Conservation (phyloP, 2,329 filamentous ascomycete species). For the Cadophora malorum region DNA sequence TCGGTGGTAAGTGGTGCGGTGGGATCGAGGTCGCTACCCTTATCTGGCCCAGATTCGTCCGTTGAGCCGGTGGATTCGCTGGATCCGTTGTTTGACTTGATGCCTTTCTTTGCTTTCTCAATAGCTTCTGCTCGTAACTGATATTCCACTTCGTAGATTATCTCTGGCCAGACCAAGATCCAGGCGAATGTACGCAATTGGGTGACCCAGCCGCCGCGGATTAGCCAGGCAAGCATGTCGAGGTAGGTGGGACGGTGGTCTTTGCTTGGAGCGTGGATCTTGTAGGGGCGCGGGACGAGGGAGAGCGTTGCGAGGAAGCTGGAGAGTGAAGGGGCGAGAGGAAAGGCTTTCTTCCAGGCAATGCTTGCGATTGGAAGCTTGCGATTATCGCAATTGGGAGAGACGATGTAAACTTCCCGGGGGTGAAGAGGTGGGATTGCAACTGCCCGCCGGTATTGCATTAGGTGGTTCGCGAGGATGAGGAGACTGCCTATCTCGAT, state of each 20-base stretch:
- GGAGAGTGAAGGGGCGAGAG: constrained; percentile 80
- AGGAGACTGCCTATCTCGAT: constrained; percentile 83
- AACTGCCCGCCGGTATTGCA: constrained; percentile 93
- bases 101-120: constrained; percentile 45
- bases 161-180: constrained; percentile 81
- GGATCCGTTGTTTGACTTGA: constrained; percentile 31
- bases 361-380: constrained; percentile 72
- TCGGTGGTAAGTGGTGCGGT: constrained; percentile 54
- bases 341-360: constrained; percentile 80
- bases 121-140: constrained; percentile 66
- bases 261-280: constrained; percentile 82
- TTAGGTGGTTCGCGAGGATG: constrained; percentile 88
- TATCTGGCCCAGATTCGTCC: constrained; percentile 37
- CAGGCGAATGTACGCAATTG: constrained; percentile 92
- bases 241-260: constrained; percentile 88
- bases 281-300: constrained; percentile 81
- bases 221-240: constrained; percentile 89
- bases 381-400: constrained; percentile 82
- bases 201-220: constrained; percentile 91
- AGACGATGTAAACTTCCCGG: constrained; percentile 89
- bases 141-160: constrained; percentile 80
- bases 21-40: constrained; percentile 34
- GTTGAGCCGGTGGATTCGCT: constrained; percentile 33
- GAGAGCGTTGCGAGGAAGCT: constrained; percentile 89
- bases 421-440: constrained; percentile 90